A percentile compares a stretch with the other conserved stretches of the same genome.
Evolutionary conservation across 192 early-diverging fungal species (phyloP).

Genomic region (Geosiphon pyriformis): DNA sequence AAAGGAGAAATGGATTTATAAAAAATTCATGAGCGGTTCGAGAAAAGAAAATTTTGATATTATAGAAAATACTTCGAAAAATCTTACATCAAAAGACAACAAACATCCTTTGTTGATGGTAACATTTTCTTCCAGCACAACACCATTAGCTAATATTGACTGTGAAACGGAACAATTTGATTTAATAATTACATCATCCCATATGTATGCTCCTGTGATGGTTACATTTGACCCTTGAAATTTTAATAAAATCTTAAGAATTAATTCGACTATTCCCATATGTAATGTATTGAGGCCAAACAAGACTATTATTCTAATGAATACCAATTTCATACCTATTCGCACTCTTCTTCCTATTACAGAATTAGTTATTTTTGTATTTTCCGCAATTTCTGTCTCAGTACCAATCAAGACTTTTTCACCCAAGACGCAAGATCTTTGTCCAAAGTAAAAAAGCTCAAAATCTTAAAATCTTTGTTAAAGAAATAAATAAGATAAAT

Average conservation of each 20-base stretch:
- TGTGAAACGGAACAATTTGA: conserved; percentile 59
- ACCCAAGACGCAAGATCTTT: conserved; percentile 56
- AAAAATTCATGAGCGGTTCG: too few relatives aligned
- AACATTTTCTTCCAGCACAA: conserved; percentile 58
- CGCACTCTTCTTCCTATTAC: conserved; percentile 79
- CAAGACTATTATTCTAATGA: neutral
- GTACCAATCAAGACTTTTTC: conserved; percentile 81
- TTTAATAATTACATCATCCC: conserved; percentile 69
- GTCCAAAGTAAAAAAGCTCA: too few relatives aligned
- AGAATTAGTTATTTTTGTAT: conserved; percentile 64
- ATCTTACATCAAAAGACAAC: conserved; percentile 53
- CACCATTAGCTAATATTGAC: conserved; percentile 74
- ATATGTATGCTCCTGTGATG: conserved; percentile 81
- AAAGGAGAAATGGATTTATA: neutral
- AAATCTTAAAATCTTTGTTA: too few relatives aligned
- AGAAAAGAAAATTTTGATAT: neutral
- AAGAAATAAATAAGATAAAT: too few relatives aligned
- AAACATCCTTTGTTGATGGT: conserved; percentile 70
- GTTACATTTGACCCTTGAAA: conserved; percentile 60
- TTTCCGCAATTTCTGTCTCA: conserved; percentile 68
- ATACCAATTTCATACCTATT: conserved; percentile 44
- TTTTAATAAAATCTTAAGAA: neutral
- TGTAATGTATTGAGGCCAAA: neutral
- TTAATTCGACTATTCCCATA: too few relatives aligned
- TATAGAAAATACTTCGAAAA: neutral